A percentile compares a stretch with the other conserved stretches of the same genome.
phyloP scores from a whole-genome alignment of 495 filamentous ascomycete species.

The Lasiosphaeria ovina region DNA sequence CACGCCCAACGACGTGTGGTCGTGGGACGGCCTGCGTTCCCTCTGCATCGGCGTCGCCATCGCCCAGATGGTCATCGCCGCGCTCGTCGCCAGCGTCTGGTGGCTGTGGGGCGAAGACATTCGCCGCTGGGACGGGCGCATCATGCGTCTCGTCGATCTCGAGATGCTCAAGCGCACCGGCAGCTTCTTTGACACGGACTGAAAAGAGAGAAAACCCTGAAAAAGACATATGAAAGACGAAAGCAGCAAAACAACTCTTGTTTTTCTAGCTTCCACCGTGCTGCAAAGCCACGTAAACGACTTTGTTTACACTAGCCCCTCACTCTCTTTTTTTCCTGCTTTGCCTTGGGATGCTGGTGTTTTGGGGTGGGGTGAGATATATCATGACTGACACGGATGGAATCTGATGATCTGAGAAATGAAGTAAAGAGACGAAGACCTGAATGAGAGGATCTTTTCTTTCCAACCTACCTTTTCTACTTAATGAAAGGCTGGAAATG shows the following conservation, averaged over 20 bases:
- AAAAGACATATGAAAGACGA: neutral
- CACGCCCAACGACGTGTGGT: conserved; percentile 33
- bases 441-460: too few relatives aligned
- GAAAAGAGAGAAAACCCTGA: neutral
- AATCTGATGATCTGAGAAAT: too few relatives aligned
- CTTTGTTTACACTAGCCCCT: too few relatives aligned
- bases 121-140: conserved; percentile 36
- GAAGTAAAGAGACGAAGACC: too few relatives aligned
- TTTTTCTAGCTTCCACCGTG: too few relatives aligned
- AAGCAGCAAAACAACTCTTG: neutral
- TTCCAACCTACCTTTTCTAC: too few relatives aligned
- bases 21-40: conserved; percentile 34
- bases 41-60: conserved; percentile 36
- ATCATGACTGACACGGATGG: too few relatives aligned
- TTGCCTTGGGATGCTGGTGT: too few relatives aligned
- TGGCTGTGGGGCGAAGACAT: conserved; percentile 40
- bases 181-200: conserved; percentile 50
- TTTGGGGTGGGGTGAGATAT: too few relatives aligned
- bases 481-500: too few relatives aligned
- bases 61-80: conserved; percentile 33
- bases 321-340: too few relatives aligned
- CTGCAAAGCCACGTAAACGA: too few relatives aligned
- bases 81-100: conserved; percentile 29
- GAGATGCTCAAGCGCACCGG: conserved; percentile 36
- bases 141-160: conserved; percentile 43